Conservation (phyloP, 2,329 filamentous ascomycete species). For the Clonostachys solani region DNA sequence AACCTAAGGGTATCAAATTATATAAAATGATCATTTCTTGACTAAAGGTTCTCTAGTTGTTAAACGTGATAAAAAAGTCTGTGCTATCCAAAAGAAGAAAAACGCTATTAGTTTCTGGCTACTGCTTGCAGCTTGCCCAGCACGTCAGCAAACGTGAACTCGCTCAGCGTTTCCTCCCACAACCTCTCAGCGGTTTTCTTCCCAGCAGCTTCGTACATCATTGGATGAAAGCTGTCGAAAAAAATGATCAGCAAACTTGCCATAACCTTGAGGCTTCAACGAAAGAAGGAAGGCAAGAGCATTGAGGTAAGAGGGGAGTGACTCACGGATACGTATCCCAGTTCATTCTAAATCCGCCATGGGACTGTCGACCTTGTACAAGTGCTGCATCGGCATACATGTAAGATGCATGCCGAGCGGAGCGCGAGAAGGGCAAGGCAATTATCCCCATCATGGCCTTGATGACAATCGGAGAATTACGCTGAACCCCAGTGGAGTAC, state of each 20-base stretch:
- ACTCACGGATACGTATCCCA: constrained; percentile 40
- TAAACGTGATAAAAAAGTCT: no score
- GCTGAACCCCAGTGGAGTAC: constrained; percentile 29
- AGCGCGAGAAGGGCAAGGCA: constrained; percentile 17
- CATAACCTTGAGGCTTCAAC: constrained; percentile 17
- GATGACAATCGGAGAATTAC: constrained; percentile 13
- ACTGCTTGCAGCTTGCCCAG: no score
- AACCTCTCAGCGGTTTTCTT: constrained; percentile 21
- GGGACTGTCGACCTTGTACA: constrained; percentile 40
- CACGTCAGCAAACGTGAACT: constrained; percentile 20
- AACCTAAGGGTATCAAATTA: no score
- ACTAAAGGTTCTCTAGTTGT: no score
- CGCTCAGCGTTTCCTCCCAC: constrained; percentile 30
- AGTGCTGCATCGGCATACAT: constrained; percentile 41
- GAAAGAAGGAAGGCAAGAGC: no score
- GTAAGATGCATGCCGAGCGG: constrained; percentile 31
- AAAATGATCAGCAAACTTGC: no score
- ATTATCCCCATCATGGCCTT: constrained; percentile 8
- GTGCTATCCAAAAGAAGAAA: no score
- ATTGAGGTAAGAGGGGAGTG: constrained; percentile 7
- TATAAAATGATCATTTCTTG: no score
- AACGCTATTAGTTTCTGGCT: no score
- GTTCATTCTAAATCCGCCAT: constrained; percentile 45
- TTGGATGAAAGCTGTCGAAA: no score
- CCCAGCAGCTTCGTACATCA: neutral